A percentile compares a stretch with the other conserved stretches of the same genome.
Conservation (phyloP, 257 asterid genomes). For the Ligustrum vulgare region DNA sequence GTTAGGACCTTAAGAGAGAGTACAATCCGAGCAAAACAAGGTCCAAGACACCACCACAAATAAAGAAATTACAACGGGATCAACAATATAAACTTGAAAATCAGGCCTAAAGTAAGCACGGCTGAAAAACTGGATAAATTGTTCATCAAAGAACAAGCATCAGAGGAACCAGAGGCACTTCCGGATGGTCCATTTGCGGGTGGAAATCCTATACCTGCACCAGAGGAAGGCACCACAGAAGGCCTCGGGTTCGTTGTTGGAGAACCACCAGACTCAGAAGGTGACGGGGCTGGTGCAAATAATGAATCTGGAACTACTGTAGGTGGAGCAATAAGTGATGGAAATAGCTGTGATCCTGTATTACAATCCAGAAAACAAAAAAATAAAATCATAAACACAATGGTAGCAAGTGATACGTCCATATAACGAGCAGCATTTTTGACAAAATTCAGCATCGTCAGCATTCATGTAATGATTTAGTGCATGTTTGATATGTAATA, state of each 20-base stretch:
- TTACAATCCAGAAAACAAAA: background rate
- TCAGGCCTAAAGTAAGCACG: slow-evolving; percentile 37
- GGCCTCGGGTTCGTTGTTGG: slow-evolving; percentile 49
- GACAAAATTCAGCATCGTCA: background rate
- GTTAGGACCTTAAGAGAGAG: slow-evolving; percentile 22
- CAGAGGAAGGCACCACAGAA: slow-evolving; percentile 61
- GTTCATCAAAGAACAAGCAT: slow-evolving; percentile 45
- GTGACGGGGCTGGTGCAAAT: slow-evolving; percentile 87
- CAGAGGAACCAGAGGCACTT: slow-evolving; percentile 45
- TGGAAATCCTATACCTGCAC: slow-evolving; percentile 50
- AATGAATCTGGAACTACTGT: slow-evolving; percentile 50
- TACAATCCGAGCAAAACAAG: slow-evolving; percentile 26
- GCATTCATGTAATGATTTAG: background rate
- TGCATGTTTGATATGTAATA: background rate
- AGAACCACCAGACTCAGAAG: slow-evolving; percentile 65
- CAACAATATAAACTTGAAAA: slow-evolving; percentile 29
- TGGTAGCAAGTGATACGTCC: background rate
- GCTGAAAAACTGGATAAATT: slow-evolving; percentile 37
- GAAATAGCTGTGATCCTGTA: slow-evolving; percentile 84
- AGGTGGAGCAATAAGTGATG: slow-evolving; percentile 70
- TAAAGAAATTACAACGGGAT: slow-evolving; percentile 23
- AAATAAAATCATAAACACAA: background rate
- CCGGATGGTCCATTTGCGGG: slow-evolving; percentile 83
- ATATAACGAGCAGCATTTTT: background rate
- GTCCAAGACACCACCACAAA: slow-evolving; percentile 22